A percentile compares a stretch with the other conserved stretches of the same genome.
Conservation (phyloP, 306 rosid genomes). For the Glycine tomentella region DNA sequence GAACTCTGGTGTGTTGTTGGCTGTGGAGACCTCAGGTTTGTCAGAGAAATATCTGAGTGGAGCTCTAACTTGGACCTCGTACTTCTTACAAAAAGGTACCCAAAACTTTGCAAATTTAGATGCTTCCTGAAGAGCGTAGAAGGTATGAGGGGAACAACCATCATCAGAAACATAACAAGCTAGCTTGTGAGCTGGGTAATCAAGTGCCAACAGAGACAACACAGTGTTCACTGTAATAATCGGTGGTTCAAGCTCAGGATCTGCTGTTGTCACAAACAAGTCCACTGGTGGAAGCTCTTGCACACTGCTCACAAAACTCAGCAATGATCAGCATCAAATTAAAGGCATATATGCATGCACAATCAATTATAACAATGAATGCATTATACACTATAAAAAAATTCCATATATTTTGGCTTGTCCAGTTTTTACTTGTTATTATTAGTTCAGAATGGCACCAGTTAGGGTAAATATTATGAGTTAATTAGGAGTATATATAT, state of each 20-base stretch:
- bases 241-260: slow-evolving; percentile 65
- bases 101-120: slow-evolving; percentile 64
- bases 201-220: slow-evolving; percentile 69
- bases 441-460: too few species aligned
- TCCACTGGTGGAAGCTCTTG: slow-evolving; percentile 67
- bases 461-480: too few species aligned
- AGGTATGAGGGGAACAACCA: slow-evolving; percentile 63
- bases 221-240: slow-evolving; percentile 71
- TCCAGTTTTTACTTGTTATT: too few species aligned
- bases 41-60: slow-evolving; percentile 63
- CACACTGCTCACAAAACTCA: slow-evolving; percentile 29
- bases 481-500: too few species aligned
- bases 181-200: slow-evolving; percentile 70
- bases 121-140: slow-evolving; percentile 68
- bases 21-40: not conserved
- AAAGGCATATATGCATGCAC: not conserved
- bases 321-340: not conserved
- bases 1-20: slow-evolving; percentile 32
- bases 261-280: slow-evolving; percentile 77
- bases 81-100: slow-evolving; percentile 73
- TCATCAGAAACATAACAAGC: slow-evolving; percentile 85
- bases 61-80: slow-evolving; percentile 59
- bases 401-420: too few species aligned
- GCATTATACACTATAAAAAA: too few species aligned
- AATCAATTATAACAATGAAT: not conserved